phyloP scores from a whole-genome alignment of 139 green algal species.

The Pleodorina starrii region DNA sequence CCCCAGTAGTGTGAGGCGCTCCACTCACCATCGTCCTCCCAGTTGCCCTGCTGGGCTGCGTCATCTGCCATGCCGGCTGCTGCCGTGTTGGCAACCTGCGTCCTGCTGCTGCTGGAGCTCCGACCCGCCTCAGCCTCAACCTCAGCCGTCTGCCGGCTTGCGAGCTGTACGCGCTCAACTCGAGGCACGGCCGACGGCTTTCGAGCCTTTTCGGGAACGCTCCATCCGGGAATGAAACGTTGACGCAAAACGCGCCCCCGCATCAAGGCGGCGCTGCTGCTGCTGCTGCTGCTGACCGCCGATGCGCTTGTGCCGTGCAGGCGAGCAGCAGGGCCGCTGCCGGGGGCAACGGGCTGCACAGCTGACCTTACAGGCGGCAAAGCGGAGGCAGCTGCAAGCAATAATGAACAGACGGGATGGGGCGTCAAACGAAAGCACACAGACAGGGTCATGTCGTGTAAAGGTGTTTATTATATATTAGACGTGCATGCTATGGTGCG shows the following conservation, averaged over 20 bases:
- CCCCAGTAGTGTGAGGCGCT: background rate
- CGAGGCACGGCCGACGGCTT: no score
- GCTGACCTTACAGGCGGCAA: no score
- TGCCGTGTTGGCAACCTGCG: no score
- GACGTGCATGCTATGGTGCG: no score
- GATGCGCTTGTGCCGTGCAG: background rate
- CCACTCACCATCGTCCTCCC: background rate
- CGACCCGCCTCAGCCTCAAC: background rate
- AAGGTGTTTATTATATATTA: no score
- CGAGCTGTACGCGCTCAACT: background rate
- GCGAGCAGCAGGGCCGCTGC: background rate
- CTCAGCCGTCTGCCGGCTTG: background rate
- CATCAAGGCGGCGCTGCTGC: no score
- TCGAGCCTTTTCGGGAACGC: background rate
- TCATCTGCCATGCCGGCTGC: background rate
- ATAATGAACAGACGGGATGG: no score
- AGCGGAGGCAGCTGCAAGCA: no score
- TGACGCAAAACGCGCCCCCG: conserved; percentile 15
- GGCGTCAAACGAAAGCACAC: no score
- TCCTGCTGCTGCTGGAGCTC: background rate
- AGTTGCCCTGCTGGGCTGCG: background rate
- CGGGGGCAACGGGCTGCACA: background rate
- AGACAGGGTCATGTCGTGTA: no score
- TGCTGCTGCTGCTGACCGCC: background rate
- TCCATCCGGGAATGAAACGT: conserved; percentile 28